Conservation (phyloP, 768 basidiomycete genomes). For the Infundibulicybe gibba region DNA sequence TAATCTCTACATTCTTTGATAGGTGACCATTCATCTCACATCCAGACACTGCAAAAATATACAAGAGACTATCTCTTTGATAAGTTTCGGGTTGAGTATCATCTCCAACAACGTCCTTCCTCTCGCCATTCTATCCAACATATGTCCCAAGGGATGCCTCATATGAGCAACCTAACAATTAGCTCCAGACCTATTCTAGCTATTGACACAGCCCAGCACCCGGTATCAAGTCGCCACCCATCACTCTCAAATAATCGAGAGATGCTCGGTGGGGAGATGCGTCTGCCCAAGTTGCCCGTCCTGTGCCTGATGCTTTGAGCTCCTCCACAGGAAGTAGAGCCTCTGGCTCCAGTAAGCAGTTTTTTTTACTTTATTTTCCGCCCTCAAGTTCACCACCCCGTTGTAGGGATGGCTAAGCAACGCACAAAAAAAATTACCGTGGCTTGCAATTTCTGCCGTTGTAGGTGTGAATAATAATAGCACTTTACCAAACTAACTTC, state of each 20-base stretch:
- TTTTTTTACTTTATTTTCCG: background rate
- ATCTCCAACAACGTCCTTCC: slow-evolving; percentile 43
- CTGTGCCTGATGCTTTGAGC: slow-evolving; percentile 35
- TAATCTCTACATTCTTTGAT: slow-evolving; percentile 5
- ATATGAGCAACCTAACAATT: slow-evolving; percentile 42
- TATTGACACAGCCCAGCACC: slow-evolving; percentile 57
- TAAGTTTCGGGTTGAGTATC: slow-evolving; percentile 65
- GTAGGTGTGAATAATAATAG: slow-evolving; percentile 41
- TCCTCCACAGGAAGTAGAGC: slow-evolving; percentile 25
- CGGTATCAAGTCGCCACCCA: slow-evolving; percentile 38
- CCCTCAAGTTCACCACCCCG: slow-evolving; percentile 1
- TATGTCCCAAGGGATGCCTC: slow-evolving; percentile 29
- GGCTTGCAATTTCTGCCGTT: slow-evolving; percentile 89
- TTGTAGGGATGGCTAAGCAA: slow-evolving; percentile 55
- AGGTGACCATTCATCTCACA: slow-evolving; percentile 9
- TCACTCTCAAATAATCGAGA: slow-evolving; percentile 43
- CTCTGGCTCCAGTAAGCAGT: slow-evolving; percentile 35
- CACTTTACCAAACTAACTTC: slow-evolving; percentile 7
- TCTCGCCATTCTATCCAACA: slow-evolving; percentile 45
- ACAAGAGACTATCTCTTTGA: slow-evolving; percentile 81
- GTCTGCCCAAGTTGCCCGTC: slow-evolving; percentile 38
- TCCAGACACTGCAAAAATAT: slow-evolving; percentile 80
- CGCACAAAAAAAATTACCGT: slow-evolving; percentile 85
- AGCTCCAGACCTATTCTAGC: slow-evolving; percentile 54
- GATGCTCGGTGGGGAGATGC: slow-evolving; percentile 41